Evolutionary conservation across 2,329 filamentous ascomycete genomes (phyloP).

Genomic region (Xylaria sp.): DNA sequence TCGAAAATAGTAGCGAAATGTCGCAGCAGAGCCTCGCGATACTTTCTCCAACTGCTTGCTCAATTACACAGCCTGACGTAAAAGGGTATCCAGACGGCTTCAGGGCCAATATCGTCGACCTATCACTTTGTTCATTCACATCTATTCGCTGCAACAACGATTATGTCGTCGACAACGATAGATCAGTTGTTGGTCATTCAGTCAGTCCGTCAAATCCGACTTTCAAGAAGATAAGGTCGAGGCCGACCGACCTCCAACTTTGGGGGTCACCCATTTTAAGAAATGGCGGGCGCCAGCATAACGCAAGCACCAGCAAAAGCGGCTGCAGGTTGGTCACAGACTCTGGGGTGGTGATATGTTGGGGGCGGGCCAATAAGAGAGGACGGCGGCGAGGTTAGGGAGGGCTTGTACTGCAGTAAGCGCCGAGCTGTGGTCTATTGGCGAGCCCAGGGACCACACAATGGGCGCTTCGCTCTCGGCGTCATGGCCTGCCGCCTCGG

Average conservation of each 20-base stretch:
- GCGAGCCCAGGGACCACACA: constrained; percentile 25
- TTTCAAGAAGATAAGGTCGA: constrained; percentile 31
- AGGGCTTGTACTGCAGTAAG: constrained; percentile 40
- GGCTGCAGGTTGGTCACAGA: constrained; percentile 49
- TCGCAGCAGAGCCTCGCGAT: constrained; percentile 35
- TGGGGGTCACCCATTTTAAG: constrained; percentile 40
- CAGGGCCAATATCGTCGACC: constrained; percentile 27
- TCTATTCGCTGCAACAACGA: constrained; percentile 29
- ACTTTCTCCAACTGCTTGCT: background rate
- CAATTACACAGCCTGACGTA: constrained; percentile 2
- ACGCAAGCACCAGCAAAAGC: constrained; percentile 35
- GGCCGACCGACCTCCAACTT: constrained; percentile 18
- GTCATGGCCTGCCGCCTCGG: constrained; percentile 34
- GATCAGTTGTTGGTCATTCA: constrained; percentile 1
- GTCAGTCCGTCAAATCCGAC: constrained; percentile 11
- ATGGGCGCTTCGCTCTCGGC: constrained; percentile 44
- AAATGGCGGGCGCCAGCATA: constrained; percentile 38
- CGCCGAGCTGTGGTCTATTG: constrained; percentile 42
- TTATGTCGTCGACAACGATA: constrained; percentile 13
- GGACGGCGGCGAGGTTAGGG: constrained; percentile 36
- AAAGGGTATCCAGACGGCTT: constrained; percentile 9
- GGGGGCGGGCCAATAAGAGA: constrained; percentile 45
- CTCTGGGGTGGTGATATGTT: constrained; percentile 44
- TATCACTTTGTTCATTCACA: constrained; percentile 40
- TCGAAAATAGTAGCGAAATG: constrained; percentile 26